phyloP scores from a whole-genome alignment of 2,329 filamentous ascomycete species.

The Exophiala lecanii-corni region DNA sequence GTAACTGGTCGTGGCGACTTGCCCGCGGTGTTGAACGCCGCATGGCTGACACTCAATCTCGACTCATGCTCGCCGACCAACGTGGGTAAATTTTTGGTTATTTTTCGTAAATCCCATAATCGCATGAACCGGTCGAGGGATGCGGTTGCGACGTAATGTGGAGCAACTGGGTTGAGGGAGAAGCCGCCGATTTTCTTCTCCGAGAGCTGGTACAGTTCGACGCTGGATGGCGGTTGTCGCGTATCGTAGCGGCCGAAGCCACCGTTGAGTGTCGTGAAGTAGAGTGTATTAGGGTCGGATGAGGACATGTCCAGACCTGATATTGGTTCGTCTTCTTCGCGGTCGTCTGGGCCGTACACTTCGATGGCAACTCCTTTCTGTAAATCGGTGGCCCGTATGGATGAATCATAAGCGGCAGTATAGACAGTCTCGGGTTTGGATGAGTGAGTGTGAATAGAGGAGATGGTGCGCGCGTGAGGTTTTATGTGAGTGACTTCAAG shows the following conservation, averaged over 20 bases:
- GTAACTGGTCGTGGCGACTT: slow-evolving; percentile 87
- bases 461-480: slow-evolving; percentile 82
- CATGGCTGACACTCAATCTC: slow-evolving; percentile 82
- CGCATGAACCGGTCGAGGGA: slow-evolving; percentile 85
- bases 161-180: slow-evolving; percentile 70
- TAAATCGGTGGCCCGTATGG: slow-evolving; percentile 81
- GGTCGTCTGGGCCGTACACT: slow-evolving; percentile 69
- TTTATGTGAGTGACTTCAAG: slow-evolving; percentile 88
- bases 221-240: slow-evolving; percentile 52
- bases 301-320: slow-evolving; percentile 77
- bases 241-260: slow-evolving; percentile 76
- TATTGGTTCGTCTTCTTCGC: slow-evolving; percentile 68
- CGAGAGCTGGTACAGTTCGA: slow-evolving; percentile 68
- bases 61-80: slow-evolving; percentile 79
- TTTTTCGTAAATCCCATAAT: slow-evolving; percentile 83
- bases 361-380: slow-evolving; percentile 74
- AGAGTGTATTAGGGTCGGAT: slow-evolving; percentile 66
- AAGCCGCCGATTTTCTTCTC: slow-evolving; percentile 98
- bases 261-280: slow-evolving; percentile 84
- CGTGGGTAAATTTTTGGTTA: slow-evolving; percentile 60
- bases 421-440: slow-evolving; percentile 71
- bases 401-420: slow-evolving; percentile 87
- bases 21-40: slow-evolving; percentile 77
- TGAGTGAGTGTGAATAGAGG: slow-evolving; percentile 73
- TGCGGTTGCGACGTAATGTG: slow-evolving; percentile 81